A percentile compares a stretch with the other conserved stretches of the same genome.
These are phyloP conservation scores for Botrytis sinoallii DNA, from an alignment of 2,329 filamentous ascomycete species.

Conservation along the genomic window DNA sequence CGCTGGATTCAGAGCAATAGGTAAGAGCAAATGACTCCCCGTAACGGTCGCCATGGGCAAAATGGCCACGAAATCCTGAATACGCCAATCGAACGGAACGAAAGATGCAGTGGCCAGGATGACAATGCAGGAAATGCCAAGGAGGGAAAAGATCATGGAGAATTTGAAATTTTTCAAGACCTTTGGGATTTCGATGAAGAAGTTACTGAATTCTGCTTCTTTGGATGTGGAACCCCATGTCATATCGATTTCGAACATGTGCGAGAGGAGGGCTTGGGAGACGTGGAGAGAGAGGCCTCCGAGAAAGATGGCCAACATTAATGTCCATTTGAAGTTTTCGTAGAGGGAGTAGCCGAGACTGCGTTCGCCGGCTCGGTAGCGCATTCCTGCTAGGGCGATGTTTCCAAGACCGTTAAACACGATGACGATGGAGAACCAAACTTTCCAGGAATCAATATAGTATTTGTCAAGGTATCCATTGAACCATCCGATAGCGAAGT, in stretches of 20 bases:
- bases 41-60: slow-evolving; percentile 72
- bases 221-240: slow-evolving; percentile 82
- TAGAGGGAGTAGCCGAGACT: slow-evolving; percentile 54
- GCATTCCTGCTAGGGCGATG: slow-evolving; percentile 66
- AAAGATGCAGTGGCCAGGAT: slow-evolving; percentile 60
- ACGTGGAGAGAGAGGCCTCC: slow-evolving; percentile 80
- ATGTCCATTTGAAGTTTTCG: slow-evolving; percentile 71
- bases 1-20: slow-evolving; percentile 72
- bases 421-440: slow-evolving; percentile 77
- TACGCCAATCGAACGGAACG: slow-evolving; percentile 62
- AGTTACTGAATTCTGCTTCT: slow-evolving; percentile 76
- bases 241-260: slow-evolving; percentile 86
- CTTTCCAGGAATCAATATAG: slow-evolving; percentile 74
- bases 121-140: slow-evolving; percentile 60
- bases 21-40: slow-evolving; percentile 66
- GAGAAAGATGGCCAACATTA: slow-evolving; percentile 75
- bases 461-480: slow-evolving; percentile 77
- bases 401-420: slow-evolving; percentile 76
- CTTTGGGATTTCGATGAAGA: slow-evolving; percentile 79
- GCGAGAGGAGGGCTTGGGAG: slow-evolving; percentile 72
- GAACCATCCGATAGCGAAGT: slow-evolving; percentile 73
- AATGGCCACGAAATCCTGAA: slow-evolving; percentile 71
- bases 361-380: slow-evolving; percentile 67
- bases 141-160: slow-evolving; percentile 38
- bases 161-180: slow-evolving; percentile 71